A percentile compares a stretch with the other conserved stretches of the same genome.
Evolutionary conservation across 2,329 filamentous ascomycete species (phyloP).

Genomic region (Fusarium chaquense): DNA sequence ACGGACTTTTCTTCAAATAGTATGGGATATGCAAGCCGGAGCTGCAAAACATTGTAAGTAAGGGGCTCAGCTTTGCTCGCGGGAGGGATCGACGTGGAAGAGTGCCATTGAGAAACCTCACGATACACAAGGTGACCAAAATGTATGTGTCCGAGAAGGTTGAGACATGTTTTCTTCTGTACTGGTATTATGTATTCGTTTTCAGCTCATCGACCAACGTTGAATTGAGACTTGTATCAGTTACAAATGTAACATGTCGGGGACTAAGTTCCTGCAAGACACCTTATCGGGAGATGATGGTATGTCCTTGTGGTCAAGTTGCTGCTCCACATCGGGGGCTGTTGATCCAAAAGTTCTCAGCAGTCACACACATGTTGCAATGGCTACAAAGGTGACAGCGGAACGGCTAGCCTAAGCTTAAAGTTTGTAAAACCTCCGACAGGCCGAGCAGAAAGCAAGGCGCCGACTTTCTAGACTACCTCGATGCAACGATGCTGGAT

Average conservation of each 20-base stretch:
- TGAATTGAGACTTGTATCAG: not conserved
- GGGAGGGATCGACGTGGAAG: fast-evolving
- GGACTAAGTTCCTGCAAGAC: too few relatives aligned
- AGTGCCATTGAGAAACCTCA: too few relatives aligned
- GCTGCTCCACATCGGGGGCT: not conserved
- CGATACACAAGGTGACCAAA: not conserved
- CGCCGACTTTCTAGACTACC: not conserved
- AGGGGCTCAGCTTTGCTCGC: fast-evolving
- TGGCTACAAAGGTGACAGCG: not conserved
- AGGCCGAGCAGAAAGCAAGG: too few relatives aligned
- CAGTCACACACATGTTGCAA: not conserved
- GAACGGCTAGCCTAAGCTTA: constrained; percentile 3
- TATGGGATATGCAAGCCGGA: not conserved
- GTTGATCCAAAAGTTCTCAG: not conserved
- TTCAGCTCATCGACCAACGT: too few relatives aligned
- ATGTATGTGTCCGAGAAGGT: not conserved
- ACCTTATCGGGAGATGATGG: fast-evolving
- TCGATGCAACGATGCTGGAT: not conserved
- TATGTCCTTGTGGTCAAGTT: not conserved
- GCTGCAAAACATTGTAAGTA: fast-evolving
- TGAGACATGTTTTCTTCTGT: not conserved
- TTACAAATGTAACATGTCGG: fast-evolving
- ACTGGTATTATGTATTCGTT: too few relatives aligned
- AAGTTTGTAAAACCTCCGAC: not conserved
- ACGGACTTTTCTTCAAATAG: not conserved